Conservation (phyloP, 2,329 filamentous ascomycete genomes). For the Paraphaeosphaeria minitans region DNA sequence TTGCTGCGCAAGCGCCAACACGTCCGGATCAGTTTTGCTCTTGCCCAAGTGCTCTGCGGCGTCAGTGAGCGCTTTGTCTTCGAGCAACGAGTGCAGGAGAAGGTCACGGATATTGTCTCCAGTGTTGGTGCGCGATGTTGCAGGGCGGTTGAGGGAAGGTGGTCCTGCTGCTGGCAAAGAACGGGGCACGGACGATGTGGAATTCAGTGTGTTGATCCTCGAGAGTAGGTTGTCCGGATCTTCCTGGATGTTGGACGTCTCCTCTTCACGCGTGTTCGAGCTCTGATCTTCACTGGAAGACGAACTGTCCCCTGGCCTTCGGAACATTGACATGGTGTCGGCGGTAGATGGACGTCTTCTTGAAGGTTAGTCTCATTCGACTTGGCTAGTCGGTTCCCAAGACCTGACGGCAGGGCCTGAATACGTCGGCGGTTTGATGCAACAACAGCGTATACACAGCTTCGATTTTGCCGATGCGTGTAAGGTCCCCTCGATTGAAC, state of each 20-base stretch:
- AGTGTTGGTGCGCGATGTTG: constrained; percentile 23
- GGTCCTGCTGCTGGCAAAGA: constrained; percentile 2
- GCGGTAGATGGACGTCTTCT: background rate
- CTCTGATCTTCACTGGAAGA: constrained; percentile 36
- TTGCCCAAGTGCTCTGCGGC: constrained; percentile 46
- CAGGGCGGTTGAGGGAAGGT: constrained; percentile 12
- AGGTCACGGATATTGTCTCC: constrained; percentile 42
- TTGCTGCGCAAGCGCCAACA: constrained; percentile 42
- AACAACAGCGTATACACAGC: background rate
- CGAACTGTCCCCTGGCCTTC: constrained; percentile 40
- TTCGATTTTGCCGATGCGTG: background rate
- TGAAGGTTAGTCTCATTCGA: background rate
- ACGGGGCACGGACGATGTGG: constrained; percentile 24
- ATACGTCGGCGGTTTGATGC: background rate
- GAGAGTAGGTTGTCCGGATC: constrained; percentile 28
- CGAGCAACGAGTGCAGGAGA: constrained; percentile 53
- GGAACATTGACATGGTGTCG: constrained; percentile 40
- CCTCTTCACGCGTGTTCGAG: constrained; percentile 27
- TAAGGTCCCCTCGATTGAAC: background rate
- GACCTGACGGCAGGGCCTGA: background rate
- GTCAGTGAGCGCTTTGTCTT: constrained; percentile 50
- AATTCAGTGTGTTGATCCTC: constrained; percentile 36
- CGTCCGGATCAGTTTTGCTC: constrained; percentile 41
- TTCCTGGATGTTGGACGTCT: constrained; percentile 9
- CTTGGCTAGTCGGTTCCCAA: background rate